These are phyloP conservation scores for Hypoxylon cercidicola DNA, from an alignment of 495 filamentous ascomycete species.

Conservation along the genomic window DNA sequence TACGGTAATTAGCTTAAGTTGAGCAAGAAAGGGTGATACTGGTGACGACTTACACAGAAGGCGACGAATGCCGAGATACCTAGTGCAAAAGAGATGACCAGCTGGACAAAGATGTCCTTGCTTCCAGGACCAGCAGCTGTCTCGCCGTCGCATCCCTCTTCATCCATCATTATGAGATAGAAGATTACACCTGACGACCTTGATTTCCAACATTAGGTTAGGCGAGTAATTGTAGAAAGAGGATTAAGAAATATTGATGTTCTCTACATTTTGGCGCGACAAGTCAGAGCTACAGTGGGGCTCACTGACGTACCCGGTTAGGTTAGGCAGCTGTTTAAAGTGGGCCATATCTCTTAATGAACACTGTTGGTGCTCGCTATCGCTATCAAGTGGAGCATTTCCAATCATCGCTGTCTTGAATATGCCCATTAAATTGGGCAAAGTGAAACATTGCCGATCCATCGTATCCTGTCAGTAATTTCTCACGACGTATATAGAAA, in stretches of 20 bases:
- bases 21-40: not conserved
- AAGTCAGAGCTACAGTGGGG: slow-evolving; percentile 31
- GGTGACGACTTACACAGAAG: slow-evolving; percentile 59
- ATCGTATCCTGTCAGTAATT: too few species aligned
- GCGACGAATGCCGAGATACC: slow-evolving; percentile 62
- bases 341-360: too few species aligned
- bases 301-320: slow-evolving; percentile 28
- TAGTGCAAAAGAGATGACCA: slow-evolving; percentile 61
- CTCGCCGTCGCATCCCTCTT: slow-evolving; percentile 42
- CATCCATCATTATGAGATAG: slow-evolving; percentile 21
- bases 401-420: too few species aligned
- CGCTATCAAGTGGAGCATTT: too few species aligned
- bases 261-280: slow-evolving; percentile 10
- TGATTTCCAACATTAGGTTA: slow-evolving; percentile 28
- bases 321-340: slow-evolving; percentile 15
- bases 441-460: too few species aligned
- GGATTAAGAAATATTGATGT: slow-evolving; percentile 5
- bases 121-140: slow-evolving; percentile 45
- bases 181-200: slow-evolving; percentile 6
- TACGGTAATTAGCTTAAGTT: slow-evolving; percentile 20
- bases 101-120: slow-evolving; percentile 62
- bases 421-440: too few species aligned
- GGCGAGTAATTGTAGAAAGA: not conserved
- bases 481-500: too few species aligned
- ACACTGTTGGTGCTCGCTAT: too few species aligned